Percentiles rank a stretch among this genome's conserved stretches.
Conservation (phyloP, 208 protist genomes). For the Blastocrithidia nonstop region DNA sequence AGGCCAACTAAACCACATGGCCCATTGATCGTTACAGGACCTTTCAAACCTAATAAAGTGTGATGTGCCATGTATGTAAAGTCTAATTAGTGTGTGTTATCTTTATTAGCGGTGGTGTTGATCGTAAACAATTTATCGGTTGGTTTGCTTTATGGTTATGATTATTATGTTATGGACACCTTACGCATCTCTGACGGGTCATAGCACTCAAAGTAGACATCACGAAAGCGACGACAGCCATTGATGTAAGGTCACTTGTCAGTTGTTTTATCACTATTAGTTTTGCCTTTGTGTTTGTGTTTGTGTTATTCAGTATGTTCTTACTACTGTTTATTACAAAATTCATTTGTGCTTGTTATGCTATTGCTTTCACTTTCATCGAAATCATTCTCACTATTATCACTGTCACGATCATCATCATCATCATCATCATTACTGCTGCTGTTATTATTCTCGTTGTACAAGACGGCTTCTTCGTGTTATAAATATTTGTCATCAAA, state of each 20-base stretch:
- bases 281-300: too few relatives aligned
- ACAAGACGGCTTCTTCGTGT: conserved; percentile 10
- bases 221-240: too few relatives aligned
- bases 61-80: conserved; percentile 29
- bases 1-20: conserved; percentile 59
- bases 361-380: background rate
- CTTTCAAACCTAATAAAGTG: conserved; percentile 36
- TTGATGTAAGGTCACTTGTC: too few relatives aligned
- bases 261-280: too few relatives aligned
- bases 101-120: background rate
- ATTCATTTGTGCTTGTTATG: too few relatives aligned
- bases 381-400: background rate
- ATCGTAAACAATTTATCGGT: too few relatives aligned
- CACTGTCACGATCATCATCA: conserved; percentile 4
- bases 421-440: conserved; percentile 7
- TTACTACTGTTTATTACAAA: too few relatives aligned
- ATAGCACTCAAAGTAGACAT: too few relatives aligned
- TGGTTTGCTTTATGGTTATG: too few relatives aligned
- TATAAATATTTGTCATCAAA: conserved; percentile 12
- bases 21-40: conserved; percentile 45
- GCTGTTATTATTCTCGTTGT: conserved; percentile 6
- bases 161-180: too few relatives aligned
- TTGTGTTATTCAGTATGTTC: too few relatives aligned
- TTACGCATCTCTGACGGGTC: too few relatives aligned
- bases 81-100: background rate